These are phyloP conservation scores for Pestalotiopsis sp. DNA, from an alignment of 2,329 filamentous ascomycete genomes.

Conservation along the genomic window DNA sequence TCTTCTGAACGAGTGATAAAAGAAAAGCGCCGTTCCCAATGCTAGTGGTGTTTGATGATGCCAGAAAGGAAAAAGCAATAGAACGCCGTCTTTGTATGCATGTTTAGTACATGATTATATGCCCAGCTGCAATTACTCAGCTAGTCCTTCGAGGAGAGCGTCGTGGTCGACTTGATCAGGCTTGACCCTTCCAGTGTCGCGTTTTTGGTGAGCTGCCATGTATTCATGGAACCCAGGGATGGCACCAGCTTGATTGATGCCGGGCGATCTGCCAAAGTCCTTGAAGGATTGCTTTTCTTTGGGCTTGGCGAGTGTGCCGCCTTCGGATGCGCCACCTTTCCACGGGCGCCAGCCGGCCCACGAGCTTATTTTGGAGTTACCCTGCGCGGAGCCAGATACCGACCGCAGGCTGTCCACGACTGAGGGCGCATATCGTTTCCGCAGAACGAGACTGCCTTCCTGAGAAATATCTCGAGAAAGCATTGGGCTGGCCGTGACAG, in stretches of 20 bases:
- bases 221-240: conserved; percentile 72
- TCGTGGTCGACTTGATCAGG: conserved; percentile 61
- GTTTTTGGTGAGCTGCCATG: conserved; percentile 52
- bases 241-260: conserved; percentile 77
- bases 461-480: conserved; percentile 48
- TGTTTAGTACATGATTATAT: neutral
- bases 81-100: conserved; percentile 1
- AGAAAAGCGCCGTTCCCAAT: neutral
- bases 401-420: conserved; percentile 36
- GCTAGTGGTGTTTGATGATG: neutral
- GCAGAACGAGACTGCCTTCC: conserved; percentile 58
- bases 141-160: conserved; percentile 62
- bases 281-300: conserved; percentile 27
- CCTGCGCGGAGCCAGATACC: conserved; percentile 27
- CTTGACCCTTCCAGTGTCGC: conserved; percentile 58
- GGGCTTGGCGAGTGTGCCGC: conserved; percentile 36
- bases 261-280: conserved; percentile 57
- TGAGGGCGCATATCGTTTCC: conserved; percentile 47
- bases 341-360: conserved; percentile 48
- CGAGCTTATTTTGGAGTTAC: conserved; percentile 38
- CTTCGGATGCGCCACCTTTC: conserved; percentile 26
- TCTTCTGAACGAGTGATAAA: neutral
- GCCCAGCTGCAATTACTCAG: conserved; percentile 35
- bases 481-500: conserved; percentile 63
- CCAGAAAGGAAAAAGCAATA: neutral